Evolutionary conservation across 1,284 basidiomycete species (phyloP), one percentile per base, ranked within the genome.

Genomic region (Cutaneotrichosporon sp.): DNA sequence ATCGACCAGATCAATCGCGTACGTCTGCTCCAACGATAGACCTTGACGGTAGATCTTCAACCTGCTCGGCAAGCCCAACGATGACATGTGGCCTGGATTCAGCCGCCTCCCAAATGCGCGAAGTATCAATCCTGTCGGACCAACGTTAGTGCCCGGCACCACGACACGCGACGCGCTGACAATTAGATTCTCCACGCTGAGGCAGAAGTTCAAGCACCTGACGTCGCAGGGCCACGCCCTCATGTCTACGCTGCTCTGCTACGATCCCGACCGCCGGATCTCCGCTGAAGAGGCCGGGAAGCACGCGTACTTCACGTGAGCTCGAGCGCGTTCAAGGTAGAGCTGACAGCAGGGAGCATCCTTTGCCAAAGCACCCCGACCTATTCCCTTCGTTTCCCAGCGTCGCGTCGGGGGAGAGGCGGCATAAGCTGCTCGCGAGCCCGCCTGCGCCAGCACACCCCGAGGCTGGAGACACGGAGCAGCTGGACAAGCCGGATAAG

Each of bases 341-440:
- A 32, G 45, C 52, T 52, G 43, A 48, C 39, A 26, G 22, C 65
- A 93, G 90, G 5, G 96, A 99, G 75, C 85, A 88, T 1, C 96
- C 96, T 0, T 75, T 88, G 34, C 94, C 96, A 1, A 97, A 98
- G 66, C 94, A 98, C 72, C 90, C 92, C n/a, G 92, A 97, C 67
- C 78, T 94, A 49, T 98, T 99, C 74, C 84, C 89, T 2, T 94
- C 90, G 2, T 99, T 98, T 74, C 96, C 96, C 16, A 93, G 89
- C 35, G 83, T 87, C 19, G 96, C 96, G n/a, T 91, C 91, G 3
- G 96, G 96, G 20, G 96, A 98, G 76, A 89, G 67, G 34, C 59
- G 69, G 25, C 71, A 73, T 49, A 65, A 65, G 53, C 61, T 67
- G 1, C 53, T 71, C 14, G 60, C 62, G 6, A 70, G 67, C 45